These are phyloP conservation scores for Trametes maxima DNA, from an alignment of 768 basidiomycete species.

Conservation along the genomic window DNA sequence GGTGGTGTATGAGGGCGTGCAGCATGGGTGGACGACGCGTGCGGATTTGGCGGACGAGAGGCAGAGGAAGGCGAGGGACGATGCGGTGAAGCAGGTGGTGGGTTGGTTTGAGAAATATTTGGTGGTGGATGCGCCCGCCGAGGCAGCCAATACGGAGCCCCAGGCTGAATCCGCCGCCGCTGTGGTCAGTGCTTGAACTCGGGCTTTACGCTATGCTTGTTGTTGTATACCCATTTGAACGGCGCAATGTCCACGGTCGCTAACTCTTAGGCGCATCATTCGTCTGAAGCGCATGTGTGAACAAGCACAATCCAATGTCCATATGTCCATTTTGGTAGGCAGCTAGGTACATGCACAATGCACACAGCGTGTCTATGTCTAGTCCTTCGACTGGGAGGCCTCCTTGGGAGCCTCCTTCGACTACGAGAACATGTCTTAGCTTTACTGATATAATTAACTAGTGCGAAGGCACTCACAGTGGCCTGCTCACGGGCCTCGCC, in stretches of 20 bases:
- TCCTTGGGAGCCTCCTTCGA: conserved; percentile 25
- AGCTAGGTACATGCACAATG: conserved; percentile 16
- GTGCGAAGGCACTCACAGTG: conserved; percentile 1
- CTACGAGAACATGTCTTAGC: background rate
- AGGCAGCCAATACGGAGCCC: background rate
- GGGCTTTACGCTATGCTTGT: too few relatives aligned
- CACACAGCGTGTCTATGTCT: conserved; percentile 3
- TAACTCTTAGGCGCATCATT: too few relatives aligned
- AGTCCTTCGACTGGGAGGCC: conserved; percentile 12
- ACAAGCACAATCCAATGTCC: background rate
- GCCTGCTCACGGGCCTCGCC: conserved; percentile 23
- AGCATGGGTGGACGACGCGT: conserved; percentile 26
- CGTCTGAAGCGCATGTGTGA: background rate
- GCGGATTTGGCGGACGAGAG: conserved; percentile 15
- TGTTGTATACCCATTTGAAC: too few relatives aligned
- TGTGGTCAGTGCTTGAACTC: background rate
- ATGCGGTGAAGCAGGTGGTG: conserved; percentile 22
- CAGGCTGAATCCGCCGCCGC: background rate
- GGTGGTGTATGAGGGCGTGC: conserved; percentile 23
- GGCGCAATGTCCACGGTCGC: too few relatives aligned
- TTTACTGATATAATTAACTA: background rate
- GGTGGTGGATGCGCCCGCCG: background rate
- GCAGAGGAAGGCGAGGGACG: conserved; percentile 25
- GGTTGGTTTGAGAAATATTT: conserved; percentile 23
- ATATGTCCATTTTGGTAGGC: conserved; percentile 1